phyloP scores from a whole-genome alignment of 306 rosid species.

The Vachellia collinsii region DNA sequence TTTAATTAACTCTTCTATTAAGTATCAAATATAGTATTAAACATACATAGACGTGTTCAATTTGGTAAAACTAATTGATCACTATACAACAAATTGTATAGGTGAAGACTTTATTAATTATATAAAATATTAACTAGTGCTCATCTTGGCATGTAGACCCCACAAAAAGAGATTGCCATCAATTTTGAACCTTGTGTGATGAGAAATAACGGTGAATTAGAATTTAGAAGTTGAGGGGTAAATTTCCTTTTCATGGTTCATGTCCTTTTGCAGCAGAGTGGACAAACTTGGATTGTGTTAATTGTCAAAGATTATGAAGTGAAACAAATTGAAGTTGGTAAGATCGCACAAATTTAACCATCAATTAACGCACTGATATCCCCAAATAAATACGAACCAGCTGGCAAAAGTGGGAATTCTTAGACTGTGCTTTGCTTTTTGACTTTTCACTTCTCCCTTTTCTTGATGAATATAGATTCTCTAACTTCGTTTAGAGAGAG shows the following conservation, averaged over 20 bases:
- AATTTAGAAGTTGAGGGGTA: slow-evolving; percentile 16
- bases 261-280: slow-evolving; percentile 19
- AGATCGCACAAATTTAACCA: neutral
- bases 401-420: neutral
- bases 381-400: neutral
- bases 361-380: neutral
- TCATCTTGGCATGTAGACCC: slow-evolving; percentile 6
- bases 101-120: no score
- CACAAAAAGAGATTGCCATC: slow-evolving; percentile 18
- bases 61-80: neutral
- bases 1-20: no score
- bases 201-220: neutral
- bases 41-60: neutral
- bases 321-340: neutral
- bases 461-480: neutral
- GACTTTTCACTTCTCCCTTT: neutral
- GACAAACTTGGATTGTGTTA: neutral
- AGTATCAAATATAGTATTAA: no score
- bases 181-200: slow-evolving; percentile 22
- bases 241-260: slow-evolving; percentile 15
- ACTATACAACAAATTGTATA: no score
- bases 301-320: slow-evolving; percentile 23
- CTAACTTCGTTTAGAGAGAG: no score
- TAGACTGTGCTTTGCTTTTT: no score
- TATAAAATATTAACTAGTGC: no score